Evolutionary conservation across 2,329 filamentous ascomycete genomes (phyloP).

Genomic region (Xylariaceae sp.): DNA sequence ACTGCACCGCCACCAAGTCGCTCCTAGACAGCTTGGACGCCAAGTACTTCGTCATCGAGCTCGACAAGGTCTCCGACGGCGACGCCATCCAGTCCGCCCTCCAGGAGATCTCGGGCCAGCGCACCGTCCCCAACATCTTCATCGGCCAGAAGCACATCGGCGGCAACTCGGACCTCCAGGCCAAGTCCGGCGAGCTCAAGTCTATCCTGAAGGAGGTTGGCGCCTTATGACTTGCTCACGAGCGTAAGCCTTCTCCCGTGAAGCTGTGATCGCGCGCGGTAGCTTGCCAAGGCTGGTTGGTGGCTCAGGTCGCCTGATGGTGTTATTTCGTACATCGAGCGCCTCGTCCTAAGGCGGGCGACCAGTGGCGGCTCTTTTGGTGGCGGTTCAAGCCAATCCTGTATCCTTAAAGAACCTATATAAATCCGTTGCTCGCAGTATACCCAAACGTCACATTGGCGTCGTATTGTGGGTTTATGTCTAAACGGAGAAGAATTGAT

Average conservation of each 20-base stretch:
- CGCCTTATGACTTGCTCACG: constrained; percentile 47
- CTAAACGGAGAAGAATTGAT: constrained; percentile 8
- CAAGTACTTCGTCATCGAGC: constrained; percentile 70
- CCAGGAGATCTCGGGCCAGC: constrained; percentile 71
- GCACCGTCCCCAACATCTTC: constrained; percentile 93
- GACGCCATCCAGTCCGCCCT: constrained; percentile 78
- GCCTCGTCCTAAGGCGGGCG: neutral
- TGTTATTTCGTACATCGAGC: neutral
- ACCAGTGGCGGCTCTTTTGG: neutral
- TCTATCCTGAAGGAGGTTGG: constrained; percentile 58
- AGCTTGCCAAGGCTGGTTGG: neutral
- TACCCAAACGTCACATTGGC: neutral
- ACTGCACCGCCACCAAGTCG: constrained; percentile 76
- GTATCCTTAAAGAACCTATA: neutral
- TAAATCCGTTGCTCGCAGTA: neutral
- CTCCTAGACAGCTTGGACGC: constrained; percentile 65
- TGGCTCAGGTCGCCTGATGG: neutral
- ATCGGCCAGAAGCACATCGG: constrained; percentile 89
- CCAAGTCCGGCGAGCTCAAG: constrained; percentile 59
- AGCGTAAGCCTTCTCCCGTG: neutral
- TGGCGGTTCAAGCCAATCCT: neutral
- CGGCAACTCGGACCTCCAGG: constrained; percentile 85
- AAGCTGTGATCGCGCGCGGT: constrained; percentile 9
- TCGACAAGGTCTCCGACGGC: constrained; percentile 82
- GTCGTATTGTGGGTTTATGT: neutral